Evolutionary conservation across 805 yeast species (phyloP).

Genomic region (Yarrowia sp.): DNA sequence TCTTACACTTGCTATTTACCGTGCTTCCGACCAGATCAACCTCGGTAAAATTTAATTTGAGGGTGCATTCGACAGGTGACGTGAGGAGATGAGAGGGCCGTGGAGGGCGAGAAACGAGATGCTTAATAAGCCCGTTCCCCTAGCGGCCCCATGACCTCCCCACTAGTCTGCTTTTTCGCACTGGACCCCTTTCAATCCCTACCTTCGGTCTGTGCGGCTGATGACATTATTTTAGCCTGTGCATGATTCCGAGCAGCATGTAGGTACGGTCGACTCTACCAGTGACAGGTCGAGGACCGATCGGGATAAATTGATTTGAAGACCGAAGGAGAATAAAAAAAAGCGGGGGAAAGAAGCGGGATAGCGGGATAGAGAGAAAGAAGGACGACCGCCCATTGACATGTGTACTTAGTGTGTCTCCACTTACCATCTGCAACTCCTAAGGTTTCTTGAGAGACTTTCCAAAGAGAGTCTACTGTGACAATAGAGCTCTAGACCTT

Average conservation of each 20-base stretch:
- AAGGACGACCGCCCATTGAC: neutral
- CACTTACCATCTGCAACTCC: conserved; percentile 6
- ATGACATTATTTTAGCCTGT: conserved; percentile 1
- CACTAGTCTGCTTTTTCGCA: no score
- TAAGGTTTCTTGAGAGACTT: conserved; percentile 24
- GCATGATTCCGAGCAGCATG: conserved; percentile 11
- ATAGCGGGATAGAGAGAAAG: neutral
- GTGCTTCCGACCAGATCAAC: conserved; percentile 11
- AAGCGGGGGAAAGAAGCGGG: neutral
- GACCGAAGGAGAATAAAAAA: no score
- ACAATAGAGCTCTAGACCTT: neutral
- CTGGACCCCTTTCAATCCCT: no score
- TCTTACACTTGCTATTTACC: conserved; percentile 7
- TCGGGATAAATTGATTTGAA: no score
- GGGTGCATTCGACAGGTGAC: neutral
- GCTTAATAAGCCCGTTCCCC: no score
- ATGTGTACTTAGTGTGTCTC: neutral
- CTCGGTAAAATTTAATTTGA: conserved; percentile 19
- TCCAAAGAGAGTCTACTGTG: neutral
- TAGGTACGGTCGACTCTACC: conserved; percentile 10
- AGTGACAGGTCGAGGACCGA: neutral
- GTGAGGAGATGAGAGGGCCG: no score
- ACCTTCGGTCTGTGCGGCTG: conserved; percentile 11
- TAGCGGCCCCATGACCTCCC: no score
- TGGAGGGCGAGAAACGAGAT: no score